A percentile compares a stretch with the other conserved stretches of the same genome.
phyloP scores from a whole-genome alignment of 2,329 filamentous ascomycete species.

The Arthrinium puccinioides region DNA sequence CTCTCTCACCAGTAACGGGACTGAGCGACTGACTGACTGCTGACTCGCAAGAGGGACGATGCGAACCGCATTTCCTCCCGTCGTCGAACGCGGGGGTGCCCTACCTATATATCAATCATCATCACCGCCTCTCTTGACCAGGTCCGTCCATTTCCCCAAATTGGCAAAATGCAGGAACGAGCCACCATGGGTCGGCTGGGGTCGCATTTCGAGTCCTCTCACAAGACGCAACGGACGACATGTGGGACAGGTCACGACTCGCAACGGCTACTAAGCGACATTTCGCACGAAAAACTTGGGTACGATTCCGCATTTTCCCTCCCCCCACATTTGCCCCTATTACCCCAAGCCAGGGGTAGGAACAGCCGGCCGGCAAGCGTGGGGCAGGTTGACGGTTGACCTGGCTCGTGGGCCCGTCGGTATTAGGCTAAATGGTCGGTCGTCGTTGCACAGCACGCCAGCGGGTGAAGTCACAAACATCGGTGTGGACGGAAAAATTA shows the following conservation, averaged over 20 bases:
- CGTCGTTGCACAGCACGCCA: background rate
- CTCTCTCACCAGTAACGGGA: background rate
- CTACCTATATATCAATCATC: background rate
- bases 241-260: no score
- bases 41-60: background rate
- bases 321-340: no score
- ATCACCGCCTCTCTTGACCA: background rate
- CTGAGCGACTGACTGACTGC: background rate
- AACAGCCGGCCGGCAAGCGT: background rate
- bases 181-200: no score
- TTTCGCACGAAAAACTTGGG: no score
- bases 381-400: background rate
- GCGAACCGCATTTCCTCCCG: no score
- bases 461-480: background rate
- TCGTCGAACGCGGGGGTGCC: background rate
- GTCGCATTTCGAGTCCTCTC: no score
- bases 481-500: background rate
- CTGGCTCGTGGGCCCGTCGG: background rate
- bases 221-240: no score
- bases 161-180: no score
- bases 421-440: background rate
- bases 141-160: no score
- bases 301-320: no score
- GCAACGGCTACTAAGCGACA: no score
- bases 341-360: background rate